Conservation (phyloP, 2,329 filamentous ascomycete species). For the Aspergillus versicolor region DNA sequence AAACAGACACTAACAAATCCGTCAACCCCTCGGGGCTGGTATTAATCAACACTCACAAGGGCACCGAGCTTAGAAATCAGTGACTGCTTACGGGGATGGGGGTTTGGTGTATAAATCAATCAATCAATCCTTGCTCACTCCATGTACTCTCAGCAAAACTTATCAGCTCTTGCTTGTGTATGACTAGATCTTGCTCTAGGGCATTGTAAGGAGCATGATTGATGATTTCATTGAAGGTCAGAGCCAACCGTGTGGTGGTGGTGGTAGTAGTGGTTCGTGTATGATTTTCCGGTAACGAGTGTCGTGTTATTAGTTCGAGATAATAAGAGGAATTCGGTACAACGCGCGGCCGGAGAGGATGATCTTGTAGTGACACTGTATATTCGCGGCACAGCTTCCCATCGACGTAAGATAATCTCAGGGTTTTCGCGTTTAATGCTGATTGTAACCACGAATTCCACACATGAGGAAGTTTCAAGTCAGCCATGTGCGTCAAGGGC, state of each 20-base stretch:
- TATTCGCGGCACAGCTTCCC: slow-evolving; percentile 15
- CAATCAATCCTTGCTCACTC: slow-evolving; percentile 18
- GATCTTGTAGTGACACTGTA: slow-evolving; percentile 15
- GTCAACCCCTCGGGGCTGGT: no score
- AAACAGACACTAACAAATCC: no score
- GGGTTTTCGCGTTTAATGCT: slow-evolving; percentile 16
- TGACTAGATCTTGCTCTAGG: slow-evolving; percentile 18
- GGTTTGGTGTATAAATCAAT: no score
- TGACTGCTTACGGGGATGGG: no score
- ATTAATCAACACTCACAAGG: no score
- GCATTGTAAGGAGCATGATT: slow-evolving; percentile 40
- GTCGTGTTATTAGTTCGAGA: slow-evolving; percentile 18
- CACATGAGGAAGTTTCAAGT: slow-evolving; percentile 20
- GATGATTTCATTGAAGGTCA: slow-evolving; percentile 20
- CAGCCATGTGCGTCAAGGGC: slow-evolving; percentile 19
- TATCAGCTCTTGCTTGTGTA: slow-evolving; percentile 19
- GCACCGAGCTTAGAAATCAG: no score
- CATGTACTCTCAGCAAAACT: slow-evolving; percentile 19
- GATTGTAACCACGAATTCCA: slow-evolving; percentile 21
- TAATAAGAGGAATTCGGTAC: slow-evolving; percentile 18
- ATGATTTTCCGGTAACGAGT: slow-evolving; percentile 18
- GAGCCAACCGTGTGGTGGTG: slow-evolving; percentile 16
- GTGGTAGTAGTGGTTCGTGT: slow-evolving; percentile 17
- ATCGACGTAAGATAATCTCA: slow-evolving; percentile 19
- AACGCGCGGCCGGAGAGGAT: slow-evolving; percentile 15